These are phyloP conservation scores for Beta vulgaris DNA, from an alignment of 148 eudicot species.

Conservation along the genomic window DNA sequence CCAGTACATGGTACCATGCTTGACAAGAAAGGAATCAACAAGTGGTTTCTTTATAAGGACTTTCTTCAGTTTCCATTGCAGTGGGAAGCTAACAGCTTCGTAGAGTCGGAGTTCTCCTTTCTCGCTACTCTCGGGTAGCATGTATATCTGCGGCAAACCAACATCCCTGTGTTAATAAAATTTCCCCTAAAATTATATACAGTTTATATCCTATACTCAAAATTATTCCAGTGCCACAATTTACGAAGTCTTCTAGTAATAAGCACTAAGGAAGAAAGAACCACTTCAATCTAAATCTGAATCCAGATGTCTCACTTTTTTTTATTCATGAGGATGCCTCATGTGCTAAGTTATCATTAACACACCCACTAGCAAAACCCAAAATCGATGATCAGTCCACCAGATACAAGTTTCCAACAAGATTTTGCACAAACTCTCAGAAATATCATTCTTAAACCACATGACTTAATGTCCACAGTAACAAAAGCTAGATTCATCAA, in stretches of 20 bases:
- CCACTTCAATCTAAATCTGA: neutral
- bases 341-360: neutral
- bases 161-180: neutral
- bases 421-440: neutral
- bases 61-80: slow-evolving; percentile 72
- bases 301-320: neutral
- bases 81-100: slow-evolving; percentile 64
- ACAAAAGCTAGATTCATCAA: neutral
- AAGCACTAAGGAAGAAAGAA: neutral
- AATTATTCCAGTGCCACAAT: neutral
- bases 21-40: slow-evolving; percentile 71
- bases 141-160: slow-evolving; percentile 49
- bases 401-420: neutral
- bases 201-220: neutral
- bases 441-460: neutral
- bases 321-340: neutral
- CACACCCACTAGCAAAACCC: no score
- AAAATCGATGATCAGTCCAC: neutral
- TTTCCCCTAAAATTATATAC: neutral
- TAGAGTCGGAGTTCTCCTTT: slow-evolving; percentile 89
- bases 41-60: slow-evolving; percentile 75
- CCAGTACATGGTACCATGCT: slow-evolving; percentile 65
- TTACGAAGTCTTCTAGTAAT: neutral
- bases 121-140: slow-evolving; percentile 92
- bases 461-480: neutral